These are phyloP conservation scores for Tetratostichococcus sp. DNA, from an alignment of 139 green algal species.

Conservation along the genomic window DNA sequence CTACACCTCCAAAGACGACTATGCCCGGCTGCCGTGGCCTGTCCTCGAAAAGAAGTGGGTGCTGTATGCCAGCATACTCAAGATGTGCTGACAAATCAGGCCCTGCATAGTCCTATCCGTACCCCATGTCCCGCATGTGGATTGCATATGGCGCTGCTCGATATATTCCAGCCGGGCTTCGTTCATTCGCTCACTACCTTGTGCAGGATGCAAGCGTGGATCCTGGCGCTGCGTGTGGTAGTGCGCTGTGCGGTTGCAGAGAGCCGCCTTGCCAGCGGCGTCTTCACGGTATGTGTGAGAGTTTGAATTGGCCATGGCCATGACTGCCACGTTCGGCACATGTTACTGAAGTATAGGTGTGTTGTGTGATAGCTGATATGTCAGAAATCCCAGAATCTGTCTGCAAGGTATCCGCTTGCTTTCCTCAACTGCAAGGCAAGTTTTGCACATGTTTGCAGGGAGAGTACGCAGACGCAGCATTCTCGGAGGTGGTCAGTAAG, in stretches of 20 bases:
- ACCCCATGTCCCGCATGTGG: too few species aligned
- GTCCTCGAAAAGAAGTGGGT: conserved; percentile 2
- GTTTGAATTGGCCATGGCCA: too few species aligned
- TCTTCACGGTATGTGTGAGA: conserved; percentile 13
- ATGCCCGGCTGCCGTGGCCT: conserved; percentile 8
- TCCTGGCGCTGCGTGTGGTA: conserved; percentile 22
- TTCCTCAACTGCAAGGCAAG: too few species aligned
- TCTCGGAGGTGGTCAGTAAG: conserved; percentile 20
- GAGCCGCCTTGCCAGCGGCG: not conserved
- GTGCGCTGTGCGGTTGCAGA: conserved; percentile 24
- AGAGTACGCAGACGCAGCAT: conserved; percentile 15
- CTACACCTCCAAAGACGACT: conserved; percentile 8
- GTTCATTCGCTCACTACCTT: not conserved
- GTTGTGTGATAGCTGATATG: too few species aligned
- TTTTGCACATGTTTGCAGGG: conserved; percentile 10
- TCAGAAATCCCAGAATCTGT: not conserved
- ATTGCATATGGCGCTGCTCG: too few species aligned
- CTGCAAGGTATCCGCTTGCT: too few species aligned
- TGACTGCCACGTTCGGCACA: too few species aligned
- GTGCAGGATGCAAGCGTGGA: conserved; percentile 8
- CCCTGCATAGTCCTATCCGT: too few species aligned
- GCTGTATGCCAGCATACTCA: too few species aligned
- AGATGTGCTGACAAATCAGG: too few species aligned
- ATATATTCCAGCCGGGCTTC: too few species aligned
- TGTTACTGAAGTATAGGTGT: too few species aligned